phyloP scores from a whole-genome alignment of 1,284 basidiomycete genomes.

The Microbotryomycetes sp. region DNA sequence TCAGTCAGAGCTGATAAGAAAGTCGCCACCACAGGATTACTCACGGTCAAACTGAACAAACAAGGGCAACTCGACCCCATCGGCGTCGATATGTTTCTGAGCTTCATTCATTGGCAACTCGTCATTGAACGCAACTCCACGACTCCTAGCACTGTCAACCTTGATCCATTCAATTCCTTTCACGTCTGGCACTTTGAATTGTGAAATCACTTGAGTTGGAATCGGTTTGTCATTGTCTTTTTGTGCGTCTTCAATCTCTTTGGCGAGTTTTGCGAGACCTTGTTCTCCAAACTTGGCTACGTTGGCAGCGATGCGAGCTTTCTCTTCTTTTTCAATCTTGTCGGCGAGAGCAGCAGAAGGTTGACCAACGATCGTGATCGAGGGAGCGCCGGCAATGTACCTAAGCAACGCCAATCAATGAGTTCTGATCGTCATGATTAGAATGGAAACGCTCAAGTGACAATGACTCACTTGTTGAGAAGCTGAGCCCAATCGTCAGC shows the following conservation, averaged over 20 bases:
- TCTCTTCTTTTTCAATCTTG: constrained; percentile 74
- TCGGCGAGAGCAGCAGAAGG: constrained; percentile 81
- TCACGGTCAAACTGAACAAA: constrained; percentile 73
- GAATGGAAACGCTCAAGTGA: background rate
- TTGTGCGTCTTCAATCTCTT: constrained; percentile 73
- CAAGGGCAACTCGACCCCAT: constrained; percentile 68
- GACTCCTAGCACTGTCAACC: constrained; percentile 58
- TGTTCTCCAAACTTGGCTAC: constrained; percentile 65
- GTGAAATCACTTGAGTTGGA: constrained; percentile 65
- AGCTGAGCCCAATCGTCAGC: constrained; percentile 70
- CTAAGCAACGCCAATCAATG: constrained; percentile 44
- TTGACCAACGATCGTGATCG: constrained; percentile 70
- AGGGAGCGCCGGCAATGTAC: constrained; percentile 67
- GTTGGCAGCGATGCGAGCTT: constrained; percentile 66
- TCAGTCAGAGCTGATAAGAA: constrained; percentile 4
- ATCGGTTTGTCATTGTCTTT: constrained; percentile 77
- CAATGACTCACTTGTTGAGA: constrained; percentile 61
- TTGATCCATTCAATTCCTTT: constrained; percentile 91
- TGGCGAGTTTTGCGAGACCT: constrained; percentile 66
- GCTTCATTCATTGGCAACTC: constrained; percentile 44
- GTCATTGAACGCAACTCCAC: constrained; percentile 37
- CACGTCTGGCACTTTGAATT: constrained; percentile 81
- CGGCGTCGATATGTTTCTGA: constrained; percentile 61
- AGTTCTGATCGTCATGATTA: background rate
- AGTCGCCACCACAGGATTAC: constrained; percentile 9